Conservation (phyloP, 441 rosid species). For the Adansonia grandidieri region DNA sequence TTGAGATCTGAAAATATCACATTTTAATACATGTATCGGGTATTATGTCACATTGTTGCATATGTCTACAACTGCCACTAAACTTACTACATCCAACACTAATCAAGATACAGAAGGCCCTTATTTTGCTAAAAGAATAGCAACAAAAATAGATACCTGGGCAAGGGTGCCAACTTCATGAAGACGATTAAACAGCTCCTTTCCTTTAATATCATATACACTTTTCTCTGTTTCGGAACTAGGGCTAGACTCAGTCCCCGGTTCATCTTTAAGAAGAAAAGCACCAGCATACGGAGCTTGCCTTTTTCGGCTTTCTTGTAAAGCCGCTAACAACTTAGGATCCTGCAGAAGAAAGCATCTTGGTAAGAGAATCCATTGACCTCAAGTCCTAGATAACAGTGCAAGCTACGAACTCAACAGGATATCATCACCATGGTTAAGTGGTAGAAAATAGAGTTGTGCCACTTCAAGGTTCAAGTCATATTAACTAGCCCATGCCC, state of each 20-base stretch:
- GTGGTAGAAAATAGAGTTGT: not conserved
- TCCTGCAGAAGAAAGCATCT: slow-evolving; percentile 56
- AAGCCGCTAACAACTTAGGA: slow-evolving; percentile 87
- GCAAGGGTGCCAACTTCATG: slow-evolving; percentile 99
- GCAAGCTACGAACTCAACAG: not conserved
- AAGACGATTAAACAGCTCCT: slow-evolving; percentile 78
- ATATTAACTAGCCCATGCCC: not conserved
- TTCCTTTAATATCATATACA: slow-evolving; percentile 78
- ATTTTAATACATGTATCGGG: slow-evolving; percentile 24
- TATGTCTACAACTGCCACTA: not conserved
- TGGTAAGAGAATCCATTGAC: slow-evolving; percentile 24
- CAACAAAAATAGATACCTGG: slow-evolving; percentile 58
- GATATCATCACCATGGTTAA: not conserved
- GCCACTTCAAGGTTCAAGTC: not conserved
- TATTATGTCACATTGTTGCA: not conserved
- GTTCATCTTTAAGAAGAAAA: slow-evolving; percentile 91
- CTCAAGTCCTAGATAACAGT: not conserved
- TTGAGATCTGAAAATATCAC: slow-evolving; percentile 69
- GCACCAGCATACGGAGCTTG: slow-evolving; percentile 99
- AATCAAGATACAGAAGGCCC: not conserved
- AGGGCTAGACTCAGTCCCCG: slow-evolving; percentile 67
- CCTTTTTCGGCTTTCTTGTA: slow-evolving; percentile 85
- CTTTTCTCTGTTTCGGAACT: slow-evolving; percentile 74
- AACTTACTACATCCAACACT: not conserved
- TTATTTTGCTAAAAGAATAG: slow-evolving; percentile 17